Evolutionary conservation across 148 eudicot species (phyloP).

Genomic region (Simmondsia chinensis): DNA sequence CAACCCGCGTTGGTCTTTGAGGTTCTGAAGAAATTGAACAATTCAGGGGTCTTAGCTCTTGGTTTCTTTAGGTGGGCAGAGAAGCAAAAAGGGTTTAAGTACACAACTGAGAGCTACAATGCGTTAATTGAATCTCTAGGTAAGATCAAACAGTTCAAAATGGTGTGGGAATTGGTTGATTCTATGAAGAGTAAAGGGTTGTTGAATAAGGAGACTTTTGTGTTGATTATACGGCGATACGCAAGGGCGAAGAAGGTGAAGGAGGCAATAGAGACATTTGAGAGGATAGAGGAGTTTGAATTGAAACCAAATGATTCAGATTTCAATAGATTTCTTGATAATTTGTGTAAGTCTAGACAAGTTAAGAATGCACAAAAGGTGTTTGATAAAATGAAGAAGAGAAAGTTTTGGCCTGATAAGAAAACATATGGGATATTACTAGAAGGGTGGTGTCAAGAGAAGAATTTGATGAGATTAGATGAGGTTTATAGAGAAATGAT

Average conservation of each 20-base stretch:
- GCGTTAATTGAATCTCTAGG: conserved; percentile 68
- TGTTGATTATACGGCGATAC: conserved; percentile 52
- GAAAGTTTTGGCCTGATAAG: conserved; percentile 49
- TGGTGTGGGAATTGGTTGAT: conserved; percentile 49
- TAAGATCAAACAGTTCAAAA: conserved; percentile 73
- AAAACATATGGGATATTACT: conserved; percentile 59
- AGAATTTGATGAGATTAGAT: conserved; percentile 46
- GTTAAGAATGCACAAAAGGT: conserved; percentile 60
- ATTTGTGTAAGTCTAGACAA: conserved; percentile 50
- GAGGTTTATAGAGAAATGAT: conserved; percentile 71
- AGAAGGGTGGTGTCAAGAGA: conserved; percentile 83
- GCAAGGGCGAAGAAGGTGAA: conserved; percentile 67
- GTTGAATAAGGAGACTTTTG: conserved; percentile 52
- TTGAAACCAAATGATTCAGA: conserved; percentile 45
- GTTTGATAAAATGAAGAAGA: conserved; percentile 68
- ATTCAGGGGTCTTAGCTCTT: conserved; percentile 64
- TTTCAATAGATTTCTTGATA: conserved; percentile 59
- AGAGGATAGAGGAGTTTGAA: conserved; percentile 57
- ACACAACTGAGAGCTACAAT: conserved; percentile 48
- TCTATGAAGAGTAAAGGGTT: conserved; percentile 53
- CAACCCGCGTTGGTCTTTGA: conserved; percentile 33
- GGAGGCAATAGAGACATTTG: conserved; percentile 62
- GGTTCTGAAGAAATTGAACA: conserved; percentile 57
- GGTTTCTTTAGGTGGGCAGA: conserved; percentile 82
- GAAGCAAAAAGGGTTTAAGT: conserved; percentile 42